Evolutionary conservation across 371 early-diverging fungal species (phyloP).

Genomic region (Syncephalastrum sp.): DNA sequence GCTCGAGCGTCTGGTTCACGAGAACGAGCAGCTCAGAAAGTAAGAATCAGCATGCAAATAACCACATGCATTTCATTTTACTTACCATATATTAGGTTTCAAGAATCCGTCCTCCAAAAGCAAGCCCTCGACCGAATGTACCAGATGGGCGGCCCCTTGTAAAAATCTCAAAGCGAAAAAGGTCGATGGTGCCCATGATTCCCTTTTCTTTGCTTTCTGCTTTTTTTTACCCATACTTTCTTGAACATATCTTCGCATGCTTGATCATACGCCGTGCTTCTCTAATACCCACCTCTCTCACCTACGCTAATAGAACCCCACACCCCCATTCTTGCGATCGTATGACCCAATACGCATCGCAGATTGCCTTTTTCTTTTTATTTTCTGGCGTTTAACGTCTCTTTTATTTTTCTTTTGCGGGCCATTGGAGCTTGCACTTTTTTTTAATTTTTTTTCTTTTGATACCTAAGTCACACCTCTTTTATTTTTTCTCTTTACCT

Average conservation of each 20-base stretch:
- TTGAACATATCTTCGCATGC: constrained; percentile 4
- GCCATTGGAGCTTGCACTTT: not conserved
- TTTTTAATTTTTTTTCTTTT: not conserved
- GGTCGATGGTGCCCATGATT: not conserved
- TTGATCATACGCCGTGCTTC: not conserved
- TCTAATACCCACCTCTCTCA: no score
- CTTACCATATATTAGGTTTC: constrained; percentile 25
- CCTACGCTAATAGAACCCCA: not conserved
- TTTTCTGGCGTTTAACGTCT: not conserved
- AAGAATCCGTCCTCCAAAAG: constrained; percentile 50
- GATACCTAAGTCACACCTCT: constrained; percentile 5
- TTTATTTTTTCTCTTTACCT: constrained; percentile 6
- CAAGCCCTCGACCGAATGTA: constrained; percentile 56
- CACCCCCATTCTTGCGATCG: not conserved
- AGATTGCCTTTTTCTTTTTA: constrained; percentile 1
- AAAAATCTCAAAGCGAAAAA: constrained; percentile 12
- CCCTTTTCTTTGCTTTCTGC: constrained; percentile 3
- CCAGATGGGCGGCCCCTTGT: constrained; percentile 42
- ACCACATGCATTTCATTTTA: not conserved
- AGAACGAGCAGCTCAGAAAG: constrained; percentile 53
- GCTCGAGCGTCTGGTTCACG: constrained; percentile 43
- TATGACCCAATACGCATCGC: no score
- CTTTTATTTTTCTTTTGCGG: no score
- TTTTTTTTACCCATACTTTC: constrained; percentile 3
- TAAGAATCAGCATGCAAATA: constrained; percentile 14